These are phyloP conservation scores for Aspergillus sp. DNA, from an alignment of 2,329 filamentous ascomycete species.

Conservation along the genomic window DNA sequence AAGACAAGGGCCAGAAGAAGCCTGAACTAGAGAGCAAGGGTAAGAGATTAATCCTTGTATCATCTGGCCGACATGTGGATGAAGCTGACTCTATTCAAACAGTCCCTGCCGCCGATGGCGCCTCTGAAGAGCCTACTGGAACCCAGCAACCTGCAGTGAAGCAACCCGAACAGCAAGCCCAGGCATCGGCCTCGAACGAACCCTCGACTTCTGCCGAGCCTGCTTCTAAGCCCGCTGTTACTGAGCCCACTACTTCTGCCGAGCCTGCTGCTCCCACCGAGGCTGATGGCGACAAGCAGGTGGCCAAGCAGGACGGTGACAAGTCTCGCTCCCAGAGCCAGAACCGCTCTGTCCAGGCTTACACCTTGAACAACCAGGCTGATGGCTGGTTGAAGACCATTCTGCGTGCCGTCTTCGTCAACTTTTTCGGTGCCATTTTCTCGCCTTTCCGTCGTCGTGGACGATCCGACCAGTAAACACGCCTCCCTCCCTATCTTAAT, in stretches of 20 bases:
- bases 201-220: constrained; percentile 10
- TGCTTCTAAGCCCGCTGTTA: not conserved
- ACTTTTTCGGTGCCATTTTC: constrained; percentile 42
- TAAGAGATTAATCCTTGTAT: constrained; percentile 3
- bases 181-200: not conserved
- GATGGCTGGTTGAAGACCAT: constrained; percentile 43
- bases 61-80: constrained; percentile 25
- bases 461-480: constrained; percentile 29
- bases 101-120: constrained; percentile 32
- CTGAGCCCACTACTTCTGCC: not conserved
- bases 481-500: not conserved
- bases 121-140: constrained; percentile 52
- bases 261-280: constrained; percentile 12
- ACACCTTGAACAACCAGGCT: constrained; percentile 38
- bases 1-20: constrained; percentile 15
- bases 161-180: constrained; percentile 7
- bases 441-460: constrained; percentile 38
- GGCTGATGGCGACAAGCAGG: constrained; percentile 9
- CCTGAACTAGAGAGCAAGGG: not conserved
- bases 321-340: constrained; percentile 33
- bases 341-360: constrained; percentile 40
- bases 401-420: constrained; percentile 40
- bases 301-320: constrained; percentile 19
- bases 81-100: constrained; percentile 32
- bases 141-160: constrained; percentile 7